These are phyloP conservation scores for Xylaria palmicola DNA, from an alignment of 495 filamentous ascomycete species.

Conservation along the genomic window DNA sequence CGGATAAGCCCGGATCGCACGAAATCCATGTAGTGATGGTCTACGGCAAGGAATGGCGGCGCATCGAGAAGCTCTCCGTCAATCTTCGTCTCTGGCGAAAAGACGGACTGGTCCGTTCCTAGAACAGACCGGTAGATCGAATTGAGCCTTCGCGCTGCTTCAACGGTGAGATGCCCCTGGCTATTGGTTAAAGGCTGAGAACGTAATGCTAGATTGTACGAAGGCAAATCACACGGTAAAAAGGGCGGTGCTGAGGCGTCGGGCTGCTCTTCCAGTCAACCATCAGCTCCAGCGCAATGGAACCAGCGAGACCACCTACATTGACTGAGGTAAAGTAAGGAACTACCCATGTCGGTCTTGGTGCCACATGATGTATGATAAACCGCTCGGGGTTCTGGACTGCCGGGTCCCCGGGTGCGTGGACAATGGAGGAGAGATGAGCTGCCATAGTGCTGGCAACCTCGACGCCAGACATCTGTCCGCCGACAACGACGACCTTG, in stretches of 20 bases:
- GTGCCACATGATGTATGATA: slow-evolving; percentile 65
- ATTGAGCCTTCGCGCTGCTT: slow-evolving; percentile 53
- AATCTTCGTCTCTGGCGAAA: slow-evolving; percentile 38
- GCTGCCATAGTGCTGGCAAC: slow-evolving; percentile 69
- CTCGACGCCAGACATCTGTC: slow-evolving; percentile 81
- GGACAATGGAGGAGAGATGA: slow-evolving; percentile 59
- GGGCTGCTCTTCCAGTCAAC: slow-evolving; percentile 31
- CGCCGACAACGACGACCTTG: slow-evolving; percentile 78
- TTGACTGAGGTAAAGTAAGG: slow-evolving; percentile 59
- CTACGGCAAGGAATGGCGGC: slow-evolving; percentile 65
- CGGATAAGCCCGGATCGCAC: slow-evolving; percentile 65
- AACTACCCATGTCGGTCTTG: slow-evolving; percentile 71
- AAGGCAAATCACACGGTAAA: slow-evolving; percentile 70
- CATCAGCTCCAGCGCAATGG: not conserved
- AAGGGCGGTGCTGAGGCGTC: slow-evolving; percentile 55
- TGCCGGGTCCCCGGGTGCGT: slow-evolving; percentile 41
- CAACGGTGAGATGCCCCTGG: slow-evolving; percentile 56
- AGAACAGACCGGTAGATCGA: slow-evolving; percentile 53
- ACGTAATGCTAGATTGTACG: slow-evolving; percentile 68
- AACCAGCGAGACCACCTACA: slow-evolving; percentile 23
- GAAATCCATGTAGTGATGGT: slow-evolving; percentile 69
- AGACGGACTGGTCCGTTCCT: slow-evolving; percentile 62
- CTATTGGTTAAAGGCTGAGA: slow-evolving; percentile 56
- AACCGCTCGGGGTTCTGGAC: slow-evolving; percentile 37
- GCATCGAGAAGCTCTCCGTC: slow-evolving; percentile 29